Percentiles rank a stretch among this genome's conserved stretches.
Conservation (phyloP, 139 green algal genomes). For the Volvox reticuliferus region DNA sequence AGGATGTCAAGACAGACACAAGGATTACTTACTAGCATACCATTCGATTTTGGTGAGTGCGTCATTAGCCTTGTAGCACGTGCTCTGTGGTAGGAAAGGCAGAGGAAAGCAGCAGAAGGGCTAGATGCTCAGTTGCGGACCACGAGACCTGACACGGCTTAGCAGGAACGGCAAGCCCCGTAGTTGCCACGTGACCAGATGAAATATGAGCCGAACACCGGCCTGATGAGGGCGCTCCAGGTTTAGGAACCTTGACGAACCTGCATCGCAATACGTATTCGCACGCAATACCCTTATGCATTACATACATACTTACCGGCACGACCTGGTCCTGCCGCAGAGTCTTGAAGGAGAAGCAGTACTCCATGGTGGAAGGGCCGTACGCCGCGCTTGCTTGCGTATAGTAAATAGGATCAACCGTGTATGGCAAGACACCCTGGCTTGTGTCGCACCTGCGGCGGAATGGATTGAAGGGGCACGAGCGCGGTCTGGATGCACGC, state of each 20-base stretch:
- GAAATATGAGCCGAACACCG: background rate
- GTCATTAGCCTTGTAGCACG: background rate
- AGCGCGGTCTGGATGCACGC: too few relatives aligned
- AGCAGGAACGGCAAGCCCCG: too few relatives aligned
- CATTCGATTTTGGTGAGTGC: background rate
- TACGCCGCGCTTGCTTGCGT: background rate
- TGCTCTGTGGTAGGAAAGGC: background rate
- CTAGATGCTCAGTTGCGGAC: background rate
- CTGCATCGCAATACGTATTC: background rate
- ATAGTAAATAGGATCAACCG: background rate
- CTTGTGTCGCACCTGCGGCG: background rate
- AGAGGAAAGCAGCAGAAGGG: background rate
- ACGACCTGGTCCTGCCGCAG: background rate
- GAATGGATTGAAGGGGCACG: too few relatives aligned
- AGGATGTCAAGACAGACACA: too few relatives aligned
- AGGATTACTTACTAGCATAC: background rate
- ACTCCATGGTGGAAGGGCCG: background rate
- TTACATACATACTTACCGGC: background rate
- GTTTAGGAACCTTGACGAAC: background rate
- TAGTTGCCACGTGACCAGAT: background rate
- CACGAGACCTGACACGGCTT: background rate
- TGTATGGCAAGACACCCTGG: background rate
- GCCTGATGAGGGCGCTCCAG: too few relatives aligned
- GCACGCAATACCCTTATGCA: too few relatives aligned
- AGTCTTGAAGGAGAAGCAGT: background rate